phyloP scores from a whole-genome alignment of 495 filamentous ascomycete species.

The Diplogelasinospora grovesii region DNA sequence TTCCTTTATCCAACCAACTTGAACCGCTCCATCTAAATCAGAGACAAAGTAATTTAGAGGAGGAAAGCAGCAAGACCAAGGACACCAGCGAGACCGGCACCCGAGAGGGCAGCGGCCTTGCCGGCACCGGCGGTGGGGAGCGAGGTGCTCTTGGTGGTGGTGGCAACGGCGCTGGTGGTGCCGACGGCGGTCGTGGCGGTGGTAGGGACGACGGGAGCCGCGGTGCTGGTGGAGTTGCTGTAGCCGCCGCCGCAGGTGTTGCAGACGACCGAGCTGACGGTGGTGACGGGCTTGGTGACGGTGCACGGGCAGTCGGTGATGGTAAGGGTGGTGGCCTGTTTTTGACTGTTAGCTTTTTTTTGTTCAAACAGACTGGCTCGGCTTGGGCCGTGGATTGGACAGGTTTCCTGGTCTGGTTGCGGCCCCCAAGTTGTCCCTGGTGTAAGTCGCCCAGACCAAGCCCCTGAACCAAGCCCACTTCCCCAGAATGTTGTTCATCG shows the following conservation, averaged over 20 bases:
- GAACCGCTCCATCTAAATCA: no score
- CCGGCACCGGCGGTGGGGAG: constrained; percentile 55
- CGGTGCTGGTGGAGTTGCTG: constrained; percentile 26
- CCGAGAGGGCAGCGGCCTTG: constrained; percentile 59
- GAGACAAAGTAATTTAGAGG: constrained; percentile 52
- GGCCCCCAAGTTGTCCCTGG: neutral
- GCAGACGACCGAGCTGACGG: constrained; percentile 58
- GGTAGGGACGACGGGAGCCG: constrained; percentile 27
- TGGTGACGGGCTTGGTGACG: constrained; percentile 61
- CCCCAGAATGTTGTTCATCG: neutral
- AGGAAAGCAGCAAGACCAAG: constrained; percentile 67
- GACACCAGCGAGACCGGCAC: constrained; percentile 65
- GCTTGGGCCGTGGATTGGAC: neutral
- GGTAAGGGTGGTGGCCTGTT: constrained; percentile 67
- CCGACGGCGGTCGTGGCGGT: constrained; percentile 23
- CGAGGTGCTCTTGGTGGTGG: constrained; percentile 17
- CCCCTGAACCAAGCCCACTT: neutral
- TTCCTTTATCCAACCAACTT: no score
- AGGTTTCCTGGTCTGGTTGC: neutral
- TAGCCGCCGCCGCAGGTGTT: constrained; percentile 52
- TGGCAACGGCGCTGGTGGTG: constrained; percentile 28
- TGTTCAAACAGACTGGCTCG: neutral
- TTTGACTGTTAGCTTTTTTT: constrained; percentile 3
- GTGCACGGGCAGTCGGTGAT: constrained; percentile 75
- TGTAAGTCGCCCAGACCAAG: neutral